Evolutionary conservation across 305 asterid genomes (phyloP), one percentile per base, ranked within the genome.

Genomic region (Fraxinus albicans): DNA sequence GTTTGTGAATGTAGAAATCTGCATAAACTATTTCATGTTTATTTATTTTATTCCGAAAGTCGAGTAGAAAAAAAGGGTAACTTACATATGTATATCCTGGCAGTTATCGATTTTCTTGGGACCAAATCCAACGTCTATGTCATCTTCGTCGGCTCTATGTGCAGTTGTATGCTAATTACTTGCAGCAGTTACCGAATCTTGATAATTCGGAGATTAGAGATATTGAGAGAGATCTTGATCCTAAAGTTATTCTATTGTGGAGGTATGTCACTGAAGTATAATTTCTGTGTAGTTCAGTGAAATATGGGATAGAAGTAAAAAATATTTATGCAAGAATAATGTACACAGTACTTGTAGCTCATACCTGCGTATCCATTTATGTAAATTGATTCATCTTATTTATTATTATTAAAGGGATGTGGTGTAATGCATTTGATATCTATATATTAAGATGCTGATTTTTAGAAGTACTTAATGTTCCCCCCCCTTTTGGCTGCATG

Each of bases 31-130:
- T 78, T 80, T 80, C 63, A 50, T 31, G 27, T 17, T 33, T 4
- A 75, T 77, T 84, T 44, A 47, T 78, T 13, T 13, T 79, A 77
- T 81, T 31, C 2, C 75, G 13, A 58, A 27, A 6, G 63, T 85
- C 9, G 36, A 80, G 67, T 80, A 75, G 21, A 73, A 25, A 8
- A 40, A 40, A 40, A 40, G 2, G 8, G 9, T 38, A 65, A 82
- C 74, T 60, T 73, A 23, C 78, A 29, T 77, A 82, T 72, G 81
- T 53, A 69, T 76, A 33, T 81, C 81, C 77, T 82, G 83, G 86
- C 97, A 96, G 99, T 83, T 96, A 92, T 35, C 92, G 97, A 34
- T 89, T 92, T 89, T 95, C 99, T 6, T 95, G 99, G 99, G 97
- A 93, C 83, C 95, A 91, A 86, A 92, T 95, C 84, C 94, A 90